Evolutionary conservation across 2,329 filamentous ascomycete species (phyloP).

Genomic region (Stachybotrys chlorohalonatus): DNA sequence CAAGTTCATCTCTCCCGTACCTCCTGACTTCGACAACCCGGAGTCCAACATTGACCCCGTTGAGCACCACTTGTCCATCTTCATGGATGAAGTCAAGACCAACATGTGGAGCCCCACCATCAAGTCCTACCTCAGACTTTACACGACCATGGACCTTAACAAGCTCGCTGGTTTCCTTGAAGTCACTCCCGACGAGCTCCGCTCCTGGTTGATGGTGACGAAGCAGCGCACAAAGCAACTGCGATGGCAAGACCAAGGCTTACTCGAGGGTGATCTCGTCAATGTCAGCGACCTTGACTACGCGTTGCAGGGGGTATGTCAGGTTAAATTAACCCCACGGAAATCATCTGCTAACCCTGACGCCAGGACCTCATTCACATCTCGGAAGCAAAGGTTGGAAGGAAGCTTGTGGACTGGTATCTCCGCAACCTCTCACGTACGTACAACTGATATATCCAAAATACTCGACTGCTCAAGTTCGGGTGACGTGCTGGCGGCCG

Average conservation of each 20-base stretch:
- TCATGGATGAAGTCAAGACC: conserved; percentile 99
- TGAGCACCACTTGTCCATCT: conserved; percentile 93
- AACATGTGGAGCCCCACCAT: conserved; percentile 97
- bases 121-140: conserved; percentile 96
- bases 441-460: conserved; percentile 48
- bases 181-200: conserved; percentile 90
- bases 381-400: conserved; percentile 95
- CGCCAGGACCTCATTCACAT: conserved; percentile 89
- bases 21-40: conserved; percentile 95
- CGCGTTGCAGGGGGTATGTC: conserved; percentile 81
- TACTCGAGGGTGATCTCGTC: conserved; percentile 86
- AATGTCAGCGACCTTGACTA: conserved; percentile 96
- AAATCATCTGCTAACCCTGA: neutral
- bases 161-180: conserved; percentile 97
- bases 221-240: conserved; percentile 98
- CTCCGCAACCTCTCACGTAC: conserved; percentile 91
- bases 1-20: conserved; percentile 97
- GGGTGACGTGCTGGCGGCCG: neutral
- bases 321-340: no score
- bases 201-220: conserved; percentile 89
- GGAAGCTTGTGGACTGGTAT: conserved; percentile 98
- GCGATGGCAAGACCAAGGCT: conserved; percentile 78
- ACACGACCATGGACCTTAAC: conserved; percentile 98
- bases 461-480: neutral
- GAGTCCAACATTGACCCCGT: conserved; percentile 92